Percentiles rank a stretch among this genome's conserved stretches.
These are phyloP conservation scores for Colletotrichum scovillei DNA, from an alignment of 2,329 filamentous ascomycete species.

Conservation along the genomic window DNA sequence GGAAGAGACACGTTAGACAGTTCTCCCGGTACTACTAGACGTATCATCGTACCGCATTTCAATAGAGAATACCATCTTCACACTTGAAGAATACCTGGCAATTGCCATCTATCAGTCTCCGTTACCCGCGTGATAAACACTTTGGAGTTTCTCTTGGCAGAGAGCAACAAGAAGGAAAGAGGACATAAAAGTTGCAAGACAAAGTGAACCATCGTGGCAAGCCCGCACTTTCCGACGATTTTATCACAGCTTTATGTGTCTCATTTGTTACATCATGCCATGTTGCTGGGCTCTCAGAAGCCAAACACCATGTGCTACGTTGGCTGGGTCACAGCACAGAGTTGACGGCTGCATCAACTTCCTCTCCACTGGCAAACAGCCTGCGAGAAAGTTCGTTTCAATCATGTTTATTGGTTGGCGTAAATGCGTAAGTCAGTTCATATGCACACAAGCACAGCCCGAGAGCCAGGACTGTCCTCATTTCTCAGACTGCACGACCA, in stretches of 20 bases:
- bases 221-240: too few species aligned
- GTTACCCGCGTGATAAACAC: too few species aligned
- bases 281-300: too few species aligned
- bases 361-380: too few species aligned
- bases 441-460: background rate
- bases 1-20: conserved; percentile 7
- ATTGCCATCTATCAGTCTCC: too few species aligned
- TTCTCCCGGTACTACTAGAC: background rate
- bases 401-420: background rate
- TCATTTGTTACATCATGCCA: too few species aligned
- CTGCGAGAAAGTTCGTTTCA: too few species aligned
- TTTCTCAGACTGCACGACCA: background rate
- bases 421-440: background rate
- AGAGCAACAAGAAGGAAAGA: background rate
- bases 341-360: too few species aligned
- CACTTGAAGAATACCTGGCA: background rate
- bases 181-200: background rate
- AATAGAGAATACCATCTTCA: background rate
- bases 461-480: background rate
- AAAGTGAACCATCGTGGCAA: background rate
- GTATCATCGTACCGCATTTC: too few species aligned
- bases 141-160: background rate
- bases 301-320: too few species aligned
- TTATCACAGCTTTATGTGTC: too few species aligned
- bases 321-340: too few species aligned